Conservation (phyloP, 345 rosid genomes). For the Tarenaya hassleriana region DNA sequence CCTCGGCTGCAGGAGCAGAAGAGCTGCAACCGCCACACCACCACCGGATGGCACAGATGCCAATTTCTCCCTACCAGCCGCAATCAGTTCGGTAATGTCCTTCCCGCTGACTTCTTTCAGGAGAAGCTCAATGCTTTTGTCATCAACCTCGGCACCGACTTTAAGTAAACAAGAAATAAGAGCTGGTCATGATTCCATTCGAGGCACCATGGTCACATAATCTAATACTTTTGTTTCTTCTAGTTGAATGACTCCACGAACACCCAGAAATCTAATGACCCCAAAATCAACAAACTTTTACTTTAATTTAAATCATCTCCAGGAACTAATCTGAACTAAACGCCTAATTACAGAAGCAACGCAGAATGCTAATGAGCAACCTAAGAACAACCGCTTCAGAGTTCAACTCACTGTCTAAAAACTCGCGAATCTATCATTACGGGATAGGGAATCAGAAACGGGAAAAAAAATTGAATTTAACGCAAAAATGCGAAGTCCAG, state of each 20-base stretch:
- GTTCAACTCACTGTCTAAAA: no score
- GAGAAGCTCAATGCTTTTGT: constrained; percentile 50
- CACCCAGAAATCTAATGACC: not conserved
- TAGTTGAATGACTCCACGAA: not conserved
- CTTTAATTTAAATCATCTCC: not conserved
- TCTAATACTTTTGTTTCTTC: not conserved
- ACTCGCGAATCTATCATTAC: no score
- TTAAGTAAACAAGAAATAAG: not conserved
- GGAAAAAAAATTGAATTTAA: no score
- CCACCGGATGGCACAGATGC: constrained; percentile 73
- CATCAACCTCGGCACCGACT: constrained; percentile 73
- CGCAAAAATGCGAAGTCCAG: no score
- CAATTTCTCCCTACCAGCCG: constrained; percentile 65
- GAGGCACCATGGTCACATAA: not conserved
- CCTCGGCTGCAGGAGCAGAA: constrained; percentile 48
- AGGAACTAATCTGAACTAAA: not conserved
- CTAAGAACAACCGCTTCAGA: no score
- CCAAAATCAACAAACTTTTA: not conserved
- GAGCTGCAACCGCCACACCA: constrained; percentile 36
- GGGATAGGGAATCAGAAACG: no score
- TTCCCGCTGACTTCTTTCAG: constrained; percentile 49
- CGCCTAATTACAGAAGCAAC: no score
- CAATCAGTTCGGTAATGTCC: constrained; percentile 62
- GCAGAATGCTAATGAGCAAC: no score
- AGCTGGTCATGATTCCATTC: not conserved